Evolutionary conservation across 164 flowering plant genomes (phyloP), one percentile per base, ranked within the genome.

Genomic region (Magnolia changhungtana): DNA sequence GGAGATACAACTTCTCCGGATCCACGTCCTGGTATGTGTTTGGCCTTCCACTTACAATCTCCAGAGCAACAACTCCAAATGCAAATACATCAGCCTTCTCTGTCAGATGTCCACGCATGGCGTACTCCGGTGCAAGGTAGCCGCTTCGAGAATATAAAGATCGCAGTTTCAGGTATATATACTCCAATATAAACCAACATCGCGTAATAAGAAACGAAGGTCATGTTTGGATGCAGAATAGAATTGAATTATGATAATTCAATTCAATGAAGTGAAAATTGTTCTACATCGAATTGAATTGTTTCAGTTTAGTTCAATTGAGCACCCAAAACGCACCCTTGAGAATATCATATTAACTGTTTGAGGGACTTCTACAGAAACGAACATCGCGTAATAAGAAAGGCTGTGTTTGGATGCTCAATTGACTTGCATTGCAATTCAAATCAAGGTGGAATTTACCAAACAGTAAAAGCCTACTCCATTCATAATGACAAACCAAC

Each of bases 71-170:
- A 31, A 80, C 81, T 13, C 83, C 85, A 65, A 80, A 83, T 13
- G 80, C 81, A 76, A 83, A 83, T 19, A 83, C 83, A 67, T 80
- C 83, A 59, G 83, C 85, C 73, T 83, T 83, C 23, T 80, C 83
- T 61, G 85, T 80, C 63, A 83, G 74, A 58, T 80, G 83, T 31
- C 85, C 83, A 67, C 83, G 81, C 85, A 80, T 80, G 1, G 85
- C 83, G 37, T 83, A 83, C 72, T 83, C 83, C 0, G 85, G 83
- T 24, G 83, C 83, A 21, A 83, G 79, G 68, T 80, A 83, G 18
- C 77, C 77, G 31, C 75, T 74, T 16, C 37, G n/a, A 24, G 49
- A 63, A 23, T 50, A 13, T 19, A 7, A 18, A 52, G 45, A 37
- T 8, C 11, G 9, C 55, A 24, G 7, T 72, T 24, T 37, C 55